Percentiles rank a stretch among this genome's conserved stretches.
These are phyloP conservation scores for Endogone sp. DNA, from an alignment of 192 early-diverging fungal genomes.

Conservation along the genomic window DNA sequence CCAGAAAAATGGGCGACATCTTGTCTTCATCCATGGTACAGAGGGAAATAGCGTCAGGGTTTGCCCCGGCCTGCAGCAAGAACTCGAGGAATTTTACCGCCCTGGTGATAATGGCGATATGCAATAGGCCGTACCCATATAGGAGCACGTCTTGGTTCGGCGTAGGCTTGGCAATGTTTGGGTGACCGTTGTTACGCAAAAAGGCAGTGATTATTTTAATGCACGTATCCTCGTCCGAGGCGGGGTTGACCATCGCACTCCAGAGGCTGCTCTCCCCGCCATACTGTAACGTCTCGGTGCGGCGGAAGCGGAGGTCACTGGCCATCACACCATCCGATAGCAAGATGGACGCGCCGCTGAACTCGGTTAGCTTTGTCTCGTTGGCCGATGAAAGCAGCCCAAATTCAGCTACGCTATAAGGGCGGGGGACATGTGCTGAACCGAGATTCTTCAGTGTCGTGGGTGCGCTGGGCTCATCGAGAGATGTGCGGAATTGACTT, in stretches of 20 bases:
- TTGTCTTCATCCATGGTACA: constrained; percentile 27
- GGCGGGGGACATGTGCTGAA: no score
- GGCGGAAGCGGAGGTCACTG: no score
- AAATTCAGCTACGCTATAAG: no score
- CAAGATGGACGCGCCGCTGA: no score
- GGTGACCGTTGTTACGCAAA: constrained; percentile 28
- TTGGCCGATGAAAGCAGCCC: neutral
- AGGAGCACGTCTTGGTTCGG: constrained; percentile 5
- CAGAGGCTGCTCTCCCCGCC: neutral
- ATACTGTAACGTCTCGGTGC: neutral
- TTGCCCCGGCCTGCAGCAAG: constrained; percentile 28
- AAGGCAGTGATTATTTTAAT: constrained; percentile 34
- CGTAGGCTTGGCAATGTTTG: constrained; percentile 33
- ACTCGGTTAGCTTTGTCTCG: neutral
- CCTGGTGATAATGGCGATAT: constrained; percentile 23
- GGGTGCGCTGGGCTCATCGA: no score
- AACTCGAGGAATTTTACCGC: constrained; percentile 15
- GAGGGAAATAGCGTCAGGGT: constrained; percentile 27
- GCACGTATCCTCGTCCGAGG: constrained; percentile 8
- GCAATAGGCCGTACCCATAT: constrained; percentile 33
- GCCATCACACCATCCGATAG: no score
- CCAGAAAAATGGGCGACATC: constrained; percentile 25
- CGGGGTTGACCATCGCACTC: neutral
- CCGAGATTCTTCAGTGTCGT: no score
- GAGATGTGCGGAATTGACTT: no score